Base-by-base conservation (phyloP, 2,329 filamentous ascomycete species). In the Xylaria sp. region DNA sequence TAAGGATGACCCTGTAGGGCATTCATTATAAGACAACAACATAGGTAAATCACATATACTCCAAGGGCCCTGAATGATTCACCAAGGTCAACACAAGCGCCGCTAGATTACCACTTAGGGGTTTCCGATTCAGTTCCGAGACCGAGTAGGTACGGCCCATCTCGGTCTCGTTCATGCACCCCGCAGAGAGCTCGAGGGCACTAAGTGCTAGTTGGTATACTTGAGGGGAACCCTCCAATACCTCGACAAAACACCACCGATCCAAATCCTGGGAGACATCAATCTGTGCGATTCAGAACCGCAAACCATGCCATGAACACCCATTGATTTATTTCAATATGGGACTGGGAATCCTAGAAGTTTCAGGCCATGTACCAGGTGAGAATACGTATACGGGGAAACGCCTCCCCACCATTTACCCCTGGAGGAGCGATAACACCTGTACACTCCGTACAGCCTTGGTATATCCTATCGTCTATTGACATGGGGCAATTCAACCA, bases 331-430 rank as follows among this genome's bases (percentile, higher is more conserved):
- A 61, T 20, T 48, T 31, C 56, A 76, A 70, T 63, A 92, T 92
- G 90, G 89, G 90, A 54, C 85, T 96, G 72, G 91, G 92, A 61
- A 89, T 97, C 68, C 85, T 96, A 67, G 89, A 94, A 75, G 84
- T 85, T 75, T 85, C 89, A 73, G 86, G 88, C 75, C 87, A 92
- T 80, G 92, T 95, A 69, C 93, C 93, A 69, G 93, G 92, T 94
- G 83, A 78, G 69, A 3, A 18, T 7, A 61, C 31, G 8, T 20
- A 23, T 48, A 31, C 44, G 23, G 13, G 13, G 15, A 31, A 31
- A 44, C 65, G 39, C 10, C 8, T 48, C 15, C 8, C 41, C 15
- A n/a, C 51, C 31, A 31, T 15, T 37, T 46, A 6, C 25, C 41
- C 10, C 28, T 28, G 55, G 52, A 20, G 56, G 28, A 31, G 8